phyloP scores from a whole-genome alignment of 2,329 filamentous ascomycete species.

The Fusarium falciforme region DNA sequence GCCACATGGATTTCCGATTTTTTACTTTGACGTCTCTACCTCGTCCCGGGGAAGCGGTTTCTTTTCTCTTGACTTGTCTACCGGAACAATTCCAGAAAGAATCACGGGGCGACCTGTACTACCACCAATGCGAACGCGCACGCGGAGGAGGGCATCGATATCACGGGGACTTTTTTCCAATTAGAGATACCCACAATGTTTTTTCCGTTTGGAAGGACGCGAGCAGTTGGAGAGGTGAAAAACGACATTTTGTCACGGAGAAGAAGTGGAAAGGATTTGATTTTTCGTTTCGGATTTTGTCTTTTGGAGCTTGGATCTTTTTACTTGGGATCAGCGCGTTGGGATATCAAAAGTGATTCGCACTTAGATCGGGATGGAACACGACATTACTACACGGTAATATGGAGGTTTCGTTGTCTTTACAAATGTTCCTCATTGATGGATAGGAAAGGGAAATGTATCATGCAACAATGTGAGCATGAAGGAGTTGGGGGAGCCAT shows the following conservation, averaged over 20 bases:
- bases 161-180: conserved; percentile 49
- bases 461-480: conserved; percentile 24
- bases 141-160: conserved; percentile 44
- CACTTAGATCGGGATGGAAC: conserved; percentile 43
- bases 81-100: conserved; percentile 40
- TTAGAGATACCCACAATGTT: conserved; percentile 52
- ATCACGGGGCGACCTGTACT: conserved; percentile 48
- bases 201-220: conserved; percentile 45
- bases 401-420: conserved; percentile 39
- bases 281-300: conserved; percentile 13
- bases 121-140: conserved; percentile 46
- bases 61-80: conserved; percentile 41
- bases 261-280: conserved; percentile 26
- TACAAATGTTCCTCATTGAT: conserved; percentile 35
- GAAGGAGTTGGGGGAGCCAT: conserved; percentile 35
- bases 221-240: conserved; percentile 43
- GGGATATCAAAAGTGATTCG: conserved; percentile 45
- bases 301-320: conserved; percentile 33
- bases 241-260: conserved; percentile 19
- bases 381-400: conserved; percentile 45
- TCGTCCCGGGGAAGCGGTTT: conserved; percentile 40
- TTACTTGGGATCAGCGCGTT: conserved; percentile 33
- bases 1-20: conserved; percentile 38
- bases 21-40: conserved; percentile 37
- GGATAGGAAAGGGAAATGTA: conserved; percentile 21